These are phyloP conservation scores for Aspergillus indologenus DNA, from an alignment of 495 filamentous ascomycete species.

Conservation along the genomic window DNA sequence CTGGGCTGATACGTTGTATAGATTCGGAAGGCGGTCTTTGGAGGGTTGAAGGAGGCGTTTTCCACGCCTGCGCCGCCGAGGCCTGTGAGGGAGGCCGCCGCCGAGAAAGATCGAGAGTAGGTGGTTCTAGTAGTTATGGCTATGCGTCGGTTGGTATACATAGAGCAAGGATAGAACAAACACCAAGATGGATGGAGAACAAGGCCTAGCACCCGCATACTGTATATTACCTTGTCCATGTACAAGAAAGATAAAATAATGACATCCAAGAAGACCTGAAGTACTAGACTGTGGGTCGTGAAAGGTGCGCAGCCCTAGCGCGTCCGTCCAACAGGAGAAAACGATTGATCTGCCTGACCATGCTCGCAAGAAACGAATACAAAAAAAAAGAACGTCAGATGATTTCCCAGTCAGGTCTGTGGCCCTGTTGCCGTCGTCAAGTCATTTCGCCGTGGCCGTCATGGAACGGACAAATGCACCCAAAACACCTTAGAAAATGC, in stretches of 20 bases:
- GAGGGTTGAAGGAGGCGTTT: conserved; percentile 32
- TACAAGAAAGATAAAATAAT: conserved; percentile 4
- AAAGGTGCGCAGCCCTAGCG: conserved; percentile 6
- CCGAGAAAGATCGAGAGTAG: conserved; percentile 13
- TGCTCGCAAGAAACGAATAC: conserved; percentile 3
- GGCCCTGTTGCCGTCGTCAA: conserved; percentile 36
- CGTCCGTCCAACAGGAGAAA: conserved; percentile 5
- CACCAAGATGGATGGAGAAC: neutral
- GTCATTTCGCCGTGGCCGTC: conserved; percentile 34
- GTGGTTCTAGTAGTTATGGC: too few relatives aligned
- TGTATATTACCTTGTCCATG: conserved; percentile 11
- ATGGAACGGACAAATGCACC: conserved; percentile 30
- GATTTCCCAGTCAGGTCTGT: conserved; percentile 17
- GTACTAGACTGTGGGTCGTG: neutral
- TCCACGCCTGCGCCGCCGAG: conserved; percentile 35
- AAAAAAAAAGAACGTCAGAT: conserved; percentile 10
- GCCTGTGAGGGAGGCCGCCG: conserved; percentile 16
- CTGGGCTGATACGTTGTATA: conserved; percentile 15
- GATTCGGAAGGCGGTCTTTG: conserved; percentile 41
- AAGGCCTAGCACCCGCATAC: conserved; percentile 4
- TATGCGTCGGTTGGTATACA: too few relatives aligned
- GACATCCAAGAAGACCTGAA: neutral
- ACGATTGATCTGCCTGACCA: conserved; percentile 13
- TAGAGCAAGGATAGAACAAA: neutral
- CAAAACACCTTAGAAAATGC: conserved; percentile 35